phyloP scores from a whole-genome alignment of 768 basidiomycete species.

The Coprinopsis strossmayeri region DNA sequence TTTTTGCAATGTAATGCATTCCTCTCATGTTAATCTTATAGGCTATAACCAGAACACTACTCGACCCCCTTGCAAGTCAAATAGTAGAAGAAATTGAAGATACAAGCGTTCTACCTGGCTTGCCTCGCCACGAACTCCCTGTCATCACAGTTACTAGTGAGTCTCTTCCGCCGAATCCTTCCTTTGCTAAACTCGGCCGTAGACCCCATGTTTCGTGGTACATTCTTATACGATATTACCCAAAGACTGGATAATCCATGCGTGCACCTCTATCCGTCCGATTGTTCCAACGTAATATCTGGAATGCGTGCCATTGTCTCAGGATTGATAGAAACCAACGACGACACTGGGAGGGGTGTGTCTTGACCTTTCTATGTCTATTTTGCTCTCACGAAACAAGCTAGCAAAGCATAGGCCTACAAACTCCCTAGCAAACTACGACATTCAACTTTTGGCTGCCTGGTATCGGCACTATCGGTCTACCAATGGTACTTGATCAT shows the following conservation, averaged over 20 bases:
- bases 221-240: slow-evolving; percentile 40
- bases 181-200: background rate
- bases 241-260: slow-evolving; percentile 24
- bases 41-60: slow-evolving; percentile 40
- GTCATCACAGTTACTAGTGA: slow-evolving; percentile 51
- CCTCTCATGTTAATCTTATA: slow-evolving; percentile 16
- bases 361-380: background rate
- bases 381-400: background rate
- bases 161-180: no score
- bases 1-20: background rate
- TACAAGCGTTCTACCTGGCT: slow-evolving; percentile 37
- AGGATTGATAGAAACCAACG: slow-evolving; percentile 40
- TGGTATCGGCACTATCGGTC: slow-evolving; percentile 48
- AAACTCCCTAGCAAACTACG: slow-evolving; percentile 51
- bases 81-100: slow-evolving; percentile 46
- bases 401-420: slow-evolving; percentile 41
- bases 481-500: slow-evolving; percentile 25
- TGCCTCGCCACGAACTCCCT: slow-evolving; percentile 58
- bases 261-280: slow-evolving; percentile 50
- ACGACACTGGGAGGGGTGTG: slow-evolving; percentile 19
- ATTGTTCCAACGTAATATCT: slow-evolving; percentile 44
- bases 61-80: slow-evolving; percentile 39
- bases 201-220: slow-evolving; percentile 40
- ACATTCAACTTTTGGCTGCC: slow-evolving; percentile 51
- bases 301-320: slow-evolving; percentile 52